Base-by-base conservation (phyloP, 108 stramenopile species). In the Pelagomonas calceolata region DNA sequence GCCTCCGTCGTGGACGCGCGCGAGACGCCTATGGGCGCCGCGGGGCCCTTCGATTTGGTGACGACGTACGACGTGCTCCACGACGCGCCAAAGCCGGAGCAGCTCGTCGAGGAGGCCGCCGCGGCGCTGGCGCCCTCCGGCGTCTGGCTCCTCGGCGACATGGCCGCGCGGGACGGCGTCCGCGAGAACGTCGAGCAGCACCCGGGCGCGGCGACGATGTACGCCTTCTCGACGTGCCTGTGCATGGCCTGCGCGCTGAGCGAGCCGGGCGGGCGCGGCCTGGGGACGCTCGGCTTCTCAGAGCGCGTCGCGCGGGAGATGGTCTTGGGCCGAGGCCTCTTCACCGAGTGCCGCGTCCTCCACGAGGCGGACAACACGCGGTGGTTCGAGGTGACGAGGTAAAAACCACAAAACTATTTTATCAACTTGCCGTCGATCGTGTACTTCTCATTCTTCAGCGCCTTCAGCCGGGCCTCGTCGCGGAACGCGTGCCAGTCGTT, bases 61-160 rank as follows among this genome's bases (percentile, higher is more conserved):
- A 76, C 75, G 39, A 76, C 75, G 0, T 63, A 70, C 33, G 75
- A 76, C 66, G 75, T 76, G 29, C 35, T 76, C 1, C 75, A 76
- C 32, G 75, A 76, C 31, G 69, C 75, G 44, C 69, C 68, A 21
- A 60, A 70, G 45, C 75, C 75, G 15, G 75, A 68, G 0, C 69
- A 46, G 9, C 69, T 76, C 32, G 70, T 76, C 63, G 37, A 31
- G 0, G 69, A 76, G 66, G 75, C 70, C 17, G 63, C 63, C 18
- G 17, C 5, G 4, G 75, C 75, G 4, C 60, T 76, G 21, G 70
- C 69, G 69, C 69, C 75, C 26, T 60, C 69, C 35, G 75, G 75
- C 4, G 69, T 76, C 26, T 76, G 75, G 75, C 32, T 76, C 35
- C 43, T 76, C 21, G 69, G 32, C n/a, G 75, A 76, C 15, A 69